Evolutionary conservation across 176 grass and related monocot genomes (phyloP).

Genomic region (Oryza longistaminata): DNA sequence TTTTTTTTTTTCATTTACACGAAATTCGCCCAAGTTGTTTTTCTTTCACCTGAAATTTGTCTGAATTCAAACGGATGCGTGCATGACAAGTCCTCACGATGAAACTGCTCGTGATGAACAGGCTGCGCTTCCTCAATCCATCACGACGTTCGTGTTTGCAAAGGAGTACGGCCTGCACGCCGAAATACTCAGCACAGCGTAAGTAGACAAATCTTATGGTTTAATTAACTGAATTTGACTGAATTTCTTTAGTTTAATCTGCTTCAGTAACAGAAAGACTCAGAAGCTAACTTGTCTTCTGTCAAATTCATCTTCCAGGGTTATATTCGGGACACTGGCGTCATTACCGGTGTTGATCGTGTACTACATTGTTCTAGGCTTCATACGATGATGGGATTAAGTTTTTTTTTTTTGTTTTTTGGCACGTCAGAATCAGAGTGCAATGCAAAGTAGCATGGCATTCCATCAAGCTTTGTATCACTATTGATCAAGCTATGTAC

Average conservation of each 20-base stretch:
- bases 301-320: constrained; percentile 43
- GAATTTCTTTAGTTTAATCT: not conserved
- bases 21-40: no score
- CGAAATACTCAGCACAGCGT: constrained; percentile 79
- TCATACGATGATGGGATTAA: constrained; percentile 39
- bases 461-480: not conserved
- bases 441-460: not conserved
- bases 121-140: constrained; percentile 79
- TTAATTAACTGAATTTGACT: not conserved
- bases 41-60: no score
- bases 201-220: constrained; percentile 6
- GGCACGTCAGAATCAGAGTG: not conserved
- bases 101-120: constrained; percentile 4
- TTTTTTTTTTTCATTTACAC: no score
- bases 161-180: constrained; percentile 80
- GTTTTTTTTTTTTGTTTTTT: not conserved
- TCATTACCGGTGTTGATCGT: constrained; percentile 68
- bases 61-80: not conserved
- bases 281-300: not conserved
- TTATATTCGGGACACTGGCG: constrained; percentile 77
- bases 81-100: no score
- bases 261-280: not conserved
- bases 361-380: constrained; percentile 56
- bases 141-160: constrained; percentile 75
- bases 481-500: not conserved